Percentiles rank a stretch among this genome's conserved stretches.
These are phyloP conservation scores for Ensete ventricosum DNA, from an alignment of 176 grass and related monocot species.

Conservation along the genomic window DNA sequence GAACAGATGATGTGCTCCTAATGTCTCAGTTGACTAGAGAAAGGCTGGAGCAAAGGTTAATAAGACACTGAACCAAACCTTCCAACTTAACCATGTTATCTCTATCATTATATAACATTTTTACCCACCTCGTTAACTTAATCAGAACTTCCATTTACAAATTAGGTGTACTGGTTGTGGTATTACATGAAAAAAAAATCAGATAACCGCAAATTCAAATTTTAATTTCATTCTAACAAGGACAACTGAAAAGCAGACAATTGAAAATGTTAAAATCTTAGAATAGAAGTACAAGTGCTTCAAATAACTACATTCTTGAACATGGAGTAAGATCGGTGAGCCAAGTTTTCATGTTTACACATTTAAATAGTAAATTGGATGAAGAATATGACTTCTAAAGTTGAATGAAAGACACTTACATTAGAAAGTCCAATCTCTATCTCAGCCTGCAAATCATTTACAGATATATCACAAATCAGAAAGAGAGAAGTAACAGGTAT, in stretches of 20 bases:
- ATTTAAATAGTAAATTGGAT: too few relatives aligned
- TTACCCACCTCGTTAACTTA: too few relatives aligned
- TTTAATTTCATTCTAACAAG: not conserved
- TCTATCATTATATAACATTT: not conserved
- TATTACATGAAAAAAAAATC: not conserved
- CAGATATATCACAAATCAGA: not conserved
- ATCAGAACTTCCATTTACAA: too few relatives aligned
- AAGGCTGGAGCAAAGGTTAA: not conserved
- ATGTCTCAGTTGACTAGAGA: not conserved
- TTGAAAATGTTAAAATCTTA: not conserved
- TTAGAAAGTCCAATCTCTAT: constrained; percentile 71
- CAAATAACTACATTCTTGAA: not conserved
- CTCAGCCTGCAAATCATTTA: constrained; percentile 47
- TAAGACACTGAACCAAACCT: not conserved
- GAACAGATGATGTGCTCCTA: not conserved
- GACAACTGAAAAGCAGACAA: not conserved
- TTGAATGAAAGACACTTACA: constrained; percentile 31
- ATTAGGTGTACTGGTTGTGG: too few relatives aligned
- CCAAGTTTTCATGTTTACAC: not conserved
- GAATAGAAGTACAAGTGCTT: not conserved
- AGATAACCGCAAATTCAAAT: not conserved
- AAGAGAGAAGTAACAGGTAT: not conserved
- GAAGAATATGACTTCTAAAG: not conserved
- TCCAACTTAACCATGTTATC: not conserved
- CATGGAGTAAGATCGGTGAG: not conserved